A percentile compares a stretch with the other conserved stretches of the same genome.
Evolutionary conservation across 169 alveolate species (phyloP).

Genomic region (Eimeria brunetti): DNA sequence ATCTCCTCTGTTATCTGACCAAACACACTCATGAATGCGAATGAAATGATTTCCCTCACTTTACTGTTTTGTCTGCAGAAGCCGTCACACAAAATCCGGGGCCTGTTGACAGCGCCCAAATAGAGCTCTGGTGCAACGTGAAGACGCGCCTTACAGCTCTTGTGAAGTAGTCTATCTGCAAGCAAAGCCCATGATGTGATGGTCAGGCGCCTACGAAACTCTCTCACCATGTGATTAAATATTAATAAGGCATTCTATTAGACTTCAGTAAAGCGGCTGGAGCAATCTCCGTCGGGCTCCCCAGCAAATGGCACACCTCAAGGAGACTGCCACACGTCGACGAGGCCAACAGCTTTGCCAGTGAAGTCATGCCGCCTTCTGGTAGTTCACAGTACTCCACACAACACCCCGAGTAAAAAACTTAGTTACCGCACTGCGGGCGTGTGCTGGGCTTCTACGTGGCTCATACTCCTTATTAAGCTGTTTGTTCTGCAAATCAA

Average conservation of each 20-base stretch:
- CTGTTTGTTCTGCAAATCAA: not conserved
- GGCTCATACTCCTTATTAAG: not conserved
- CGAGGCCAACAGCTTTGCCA: constrained; percentile 56
- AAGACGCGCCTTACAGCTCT: constrained; percentile 89
- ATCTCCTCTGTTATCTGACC: not conserved
- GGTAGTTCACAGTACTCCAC: constrained; percentile 7
- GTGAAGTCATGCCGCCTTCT: not conserved
- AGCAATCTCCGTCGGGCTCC: not conserved
- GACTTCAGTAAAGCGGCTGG: not conserved
- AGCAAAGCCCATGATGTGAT: not conserved
- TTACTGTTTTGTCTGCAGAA: constrained; percentile 89
- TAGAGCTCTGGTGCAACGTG: constrained; percentile 91
- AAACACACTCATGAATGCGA: not conserved
- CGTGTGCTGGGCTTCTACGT: not conserved
- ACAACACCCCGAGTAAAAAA: not conserved
- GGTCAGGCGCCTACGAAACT: not conserved
- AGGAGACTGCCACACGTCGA: constrained; percentile 50
- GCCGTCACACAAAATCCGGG: constrained; percentile 96
- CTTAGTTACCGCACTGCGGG: not conserved
- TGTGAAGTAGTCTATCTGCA: constrained; percentile 84
- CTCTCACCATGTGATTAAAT: not conserved
- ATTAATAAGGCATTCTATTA: not conserved
- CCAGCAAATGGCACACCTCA: constrained; percentile 2
- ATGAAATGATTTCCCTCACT: constrained; percentile 66
- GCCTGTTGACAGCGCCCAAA: constrained; percentile 89